Percentiles rank a stretch among this genome's conserved stretches.
phyloP scores from a whole-genome alignment of 1,284 basidiomycete species.

The Sparassis latifolia region DNA sequence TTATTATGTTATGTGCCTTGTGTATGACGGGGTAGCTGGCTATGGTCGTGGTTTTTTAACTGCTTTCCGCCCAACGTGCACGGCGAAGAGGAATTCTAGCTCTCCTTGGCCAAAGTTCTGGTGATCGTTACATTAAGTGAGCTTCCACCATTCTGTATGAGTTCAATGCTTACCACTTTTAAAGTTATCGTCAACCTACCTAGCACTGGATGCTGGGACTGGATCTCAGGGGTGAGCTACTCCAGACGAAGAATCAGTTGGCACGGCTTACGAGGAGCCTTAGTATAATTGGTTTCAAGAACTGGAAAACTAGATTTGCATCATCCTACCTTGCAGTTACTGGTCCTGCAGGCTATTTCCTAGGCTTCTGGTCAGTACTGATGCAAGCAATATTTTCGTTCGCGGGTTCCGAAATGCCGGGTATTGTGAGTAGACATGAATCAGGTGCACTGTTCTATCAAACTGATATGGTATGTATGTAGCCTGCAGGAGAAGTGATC shows the following conservation, averaged over 20 bases:
- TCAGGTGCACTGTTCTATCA: neutral
- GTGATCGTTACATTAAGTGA: conserved; percentile 28
- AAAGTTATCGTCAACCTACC: conserved; percentile 26
- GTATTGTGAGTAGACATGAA: conserved; percentile 19
- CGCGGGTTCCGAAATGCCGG: conserved; percentile 26
- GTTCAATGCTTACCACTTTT: too few relatives aligned
- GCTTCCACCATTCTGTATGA: neutral
- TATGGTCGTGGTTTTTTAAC: conserved; percentile 30
- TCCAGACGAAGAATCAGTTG: too few relatives aligned
- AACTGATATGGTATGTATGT: neutral
- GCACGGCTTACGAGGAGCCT: too few relatives aligned
- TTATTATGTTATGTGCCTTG: conserved; percentile 52
- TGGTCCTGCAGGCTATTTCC: conserved; percentile 31
- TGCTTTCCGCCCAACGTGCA: conserved; percentile 23
- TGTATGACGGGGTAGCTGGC: conserved; percentile 32
- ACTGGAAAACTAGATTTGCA: conserved; percentile 21
- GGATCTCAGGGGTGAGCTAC: neutral
- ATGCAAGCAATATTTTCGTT: conserved; percentile 31
- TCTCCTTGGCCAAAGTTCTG: conserved; percentile 32
- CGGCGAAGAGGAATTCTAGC: conserved; percentile 33
- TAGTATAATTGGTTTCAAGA: conserved; percentile 16
- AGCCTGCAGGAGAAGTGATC: conserved; percentile 30
- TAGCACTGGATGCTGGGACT: conserved; percentile 21
- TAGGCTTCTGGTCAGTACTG: conserved; percentile 43
- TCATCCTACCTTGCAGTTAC: conserved; percentile 20